Conservation (phyloP, 305 asterid genomes). For the Withania somnifera region DNA sequence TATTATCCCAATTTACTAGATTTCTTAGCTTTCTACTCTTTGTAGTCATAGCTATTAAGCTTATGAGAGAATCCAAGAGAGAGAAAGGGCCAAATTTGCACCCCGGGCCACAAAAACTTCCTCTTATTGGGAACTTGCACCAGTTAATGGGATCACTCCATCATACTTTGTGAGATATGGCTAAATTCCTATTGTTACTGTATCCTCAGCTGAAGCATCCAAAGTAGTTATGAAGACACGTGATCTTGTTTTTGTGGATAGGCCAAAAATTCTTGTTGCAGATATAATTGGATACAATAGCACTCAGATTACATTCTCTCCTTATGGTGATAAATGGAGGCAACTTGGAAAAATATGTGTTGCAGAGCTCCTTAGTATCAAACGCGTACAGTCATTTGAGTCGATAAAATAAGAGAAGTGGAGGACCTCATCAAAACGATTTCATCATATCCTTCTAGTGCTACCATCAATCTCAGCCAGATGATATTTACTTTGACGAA, state of each 20-base stretch:
- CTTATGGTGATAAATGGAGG: slow-evolving; percentile 15
- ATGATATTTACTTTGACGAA: slow-evolving; percentile 2
- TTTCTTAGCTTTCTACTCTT: neutral
- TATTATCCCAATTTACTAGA: neutral
- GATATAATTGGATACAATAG: neutral
- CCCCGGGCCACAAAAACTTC: slow-evolving; percentile 7
- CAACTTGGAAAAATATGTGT: slow-evolving; percentile 7
- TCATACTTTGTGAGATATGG: slow-evolving; percentile 4
- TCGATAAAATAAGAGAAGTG: slow-evolving; percentile 7
- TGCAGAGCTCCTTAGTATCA: slow-evolving; percentile 4
- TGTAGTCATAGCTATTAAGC: neutral
- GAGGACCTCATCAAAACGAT: neutral
- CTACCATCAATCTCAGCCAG: slow-evolving; percentile 2
- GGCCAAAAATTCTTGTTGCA: neutral
- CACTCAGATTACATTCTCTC: slow-evolving; percentile 4
- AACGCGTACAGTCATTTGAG: slow-evolving; percentile 1
- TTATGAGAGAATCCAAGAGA: neutral
- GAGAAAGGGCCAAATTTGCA: neutral
- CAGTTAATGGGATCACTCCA: slow-evolving; percentile 6
- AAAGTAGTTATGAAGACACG: neutral
- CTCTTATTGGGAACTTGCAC: slow-evolving; percentile 7
- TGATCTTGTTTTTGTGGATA: neutral
- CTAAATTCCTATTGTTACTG: neutral
- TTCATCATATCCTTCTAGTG: neutral
- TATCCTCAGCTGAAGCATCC: neutral